These are phyloP conservation scores for Aspergillus melleus DNA, from an alignment of 2,329 filamentous ascomycete genomes.

Conservation along the genomic window DNA sequence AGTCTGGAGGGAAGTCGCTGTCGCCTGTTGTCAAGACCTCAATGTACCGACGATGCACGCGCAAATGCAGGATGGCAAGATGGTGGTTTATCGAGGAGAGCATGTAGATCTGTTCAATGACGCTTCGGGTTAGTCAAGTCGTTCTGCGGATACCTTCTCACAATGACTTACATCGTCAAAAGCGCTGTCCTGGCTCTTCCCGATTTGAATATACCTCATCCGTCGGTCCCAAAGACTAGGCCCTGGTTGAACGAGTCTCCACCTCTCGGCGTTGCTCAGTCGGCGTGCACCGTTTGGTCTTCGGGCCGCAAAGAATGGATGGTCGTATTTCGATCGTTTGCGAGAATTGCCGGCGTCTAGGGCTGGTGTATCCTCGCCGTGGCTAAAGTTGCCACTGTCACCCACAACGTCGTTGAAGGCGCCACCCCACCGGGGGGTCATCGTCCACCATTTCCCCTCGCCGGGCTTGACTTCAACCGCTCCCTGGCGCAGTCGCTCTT, in stretches of 20 bases:
- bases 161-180: conserved; percentile 54
- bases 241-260: conserved; percentile 54
- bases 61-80: conserved; percentile 59
- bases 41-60: conserved; percentile 57
- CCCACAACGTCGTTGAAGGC: conserved; percentile 38
- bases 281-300: conserved; percentile 40
- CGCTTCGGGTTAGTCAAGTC: neutral
- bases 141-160: neutral
- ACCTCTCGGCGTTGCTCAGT: conserved; percentile 50
- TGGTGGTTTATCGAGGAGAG: conserved; percentile 64
- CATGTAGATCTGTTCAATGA: conserved; percentile 55
- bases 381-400: conserved; percentile 25
- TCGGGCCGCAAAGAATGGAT: conserved; percentile 32
- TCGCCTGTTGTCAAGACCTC: conserved; percentile 53
- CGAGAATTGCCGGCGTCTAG: conserved; percentile 32
- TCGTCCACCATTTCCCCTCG: conserved; percentile 63
- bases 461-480: conserved; percentile 51
- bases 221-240: conserved; percentile 58
- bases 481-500: conserved; percentile 61
- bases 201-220: conserved; percentile 57
- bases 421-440: conserved; percentile 57
- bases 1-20: conserved; percentile 24
- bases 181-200: conserved; percentile 47
- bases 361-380: conserved; percentile 26
- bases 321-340: conserved; percentile 41